Conservation (phyloP, 176 grass and related monocot species). For the Oryza brachyantha region DNA sequence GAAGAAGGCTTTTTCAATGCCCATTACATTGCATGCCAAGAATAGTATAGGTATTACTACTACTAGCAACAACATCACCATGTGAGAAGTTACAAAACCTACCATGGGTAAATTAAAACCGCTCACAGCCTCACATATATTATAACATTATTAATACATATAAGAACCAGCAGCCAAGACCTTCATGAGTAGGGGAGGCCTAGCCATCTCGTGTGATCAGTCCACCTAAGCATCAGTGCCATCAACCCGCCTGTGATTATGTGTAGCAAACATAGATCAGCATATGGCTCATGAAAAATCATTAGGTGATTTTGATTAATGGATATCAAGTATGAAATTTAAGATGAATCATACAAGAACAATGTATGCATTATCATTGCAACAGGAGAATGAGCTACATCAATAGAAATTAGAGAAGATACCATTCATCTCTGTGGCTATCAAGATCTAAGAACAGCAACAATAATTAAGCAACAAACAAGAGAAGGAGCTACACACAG, state of each 20-base stretch:
- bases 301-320: not conserved
- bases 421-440: no score
- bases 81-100: no score
- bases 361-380: not conserved
- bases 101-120: no score
- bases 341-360: not conserved
- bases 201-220: not conserved
- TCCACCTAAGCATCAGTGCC: not conserved
- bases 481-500: no score
- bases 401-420: no score
- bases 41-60: slow-evolving; percentile 24
- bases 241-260: slow-evolving; percentile 34
- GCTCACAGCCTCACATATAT: slow-evolving; percentile 32
- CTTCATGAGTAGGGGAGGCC: not conserved
- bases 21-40: slow-evolving; percentile 20
- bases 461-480: no score
- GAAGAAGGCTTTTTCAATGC: slow-evolving; percentile 1
- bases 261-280: not conserved
- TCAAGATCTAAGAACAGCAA: no score
- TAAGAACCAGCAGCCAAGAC: not conserved
- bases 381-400: not conserved
- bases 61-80: not conserved
- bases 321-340: not conserved
- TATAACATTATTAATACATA: slow-evolving; percentile 1
- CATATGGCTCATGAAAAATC: not conserved